Conservation (phyloP, 2,329 filamentous ascomycete genomes). For the Penicillium capsulatum region DNA sequence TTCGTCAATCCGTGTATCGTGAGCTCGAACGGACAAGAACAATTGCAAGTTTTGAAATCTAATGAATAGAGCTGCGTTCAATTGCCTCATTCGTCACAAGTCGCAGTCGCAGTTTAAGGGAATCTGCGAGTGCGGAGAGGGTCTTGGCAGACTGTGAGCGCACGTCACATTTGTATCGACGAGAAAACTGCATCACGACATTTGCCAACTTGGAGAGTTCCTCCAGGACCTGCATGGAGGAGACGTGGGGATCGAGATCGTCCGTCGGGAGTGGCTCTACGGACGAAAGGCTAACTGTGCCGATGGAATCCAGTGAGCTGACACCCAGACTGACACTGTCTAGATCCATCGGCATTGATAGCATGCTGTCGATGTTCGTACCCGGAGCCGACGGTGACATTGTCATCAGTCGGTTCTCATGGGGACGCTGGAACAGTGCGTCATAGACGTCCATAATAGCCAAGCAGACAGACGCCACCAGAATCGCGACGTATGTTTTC, state of each 20-base stretch:
- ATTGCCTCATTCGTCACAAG: slow-evolving; percentile 4
- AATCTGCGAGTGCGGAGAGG: slow-evolving; percentile 1
- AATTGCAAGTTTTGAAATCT: too few species aligned
- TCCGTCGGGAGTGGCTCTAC: too few species aligned
- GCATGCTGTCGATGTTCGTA: background rate
- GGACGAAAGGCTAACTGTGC: too few species aligned
- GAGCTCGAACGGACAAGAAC: too few species aligned
- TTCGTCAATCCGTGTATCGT: too few species aligned
- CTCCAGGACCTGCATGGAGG: slow-evolving; percentile 1
- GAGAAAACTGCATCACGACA: slow-evolving; percentile 10
- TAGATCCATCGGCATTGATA: background rate
- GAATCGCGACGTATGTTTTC: slow-evolving; percentile 6
- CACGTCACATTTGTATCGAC: slow-evolving; percentile 5
- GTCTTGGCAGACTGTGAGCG: background rate
- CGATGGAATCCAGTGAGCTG: too few species aligned
- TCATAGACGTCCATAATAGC: slow-evolving; percentile 9
- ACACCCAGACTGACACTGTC: too few species aligned
- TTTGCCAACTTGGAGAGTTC: slow-evolving; percentile 11
- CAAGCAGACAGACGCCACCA: slow-evolving; percentile 9
- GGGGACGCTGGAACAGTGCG: background rate
- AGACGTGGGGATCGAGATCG: background rate
- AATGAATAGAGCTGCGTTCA: background rate
- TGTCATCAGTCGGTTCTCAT: background rate
- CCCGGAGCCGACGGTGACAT: background rate
- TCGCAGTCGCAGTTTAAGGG: slow-evolving; percentile 1